Evolutionary conservation across 805 yeast species (phyloP).

Genomic region (Saccharomycopsis sp.): DNA sequence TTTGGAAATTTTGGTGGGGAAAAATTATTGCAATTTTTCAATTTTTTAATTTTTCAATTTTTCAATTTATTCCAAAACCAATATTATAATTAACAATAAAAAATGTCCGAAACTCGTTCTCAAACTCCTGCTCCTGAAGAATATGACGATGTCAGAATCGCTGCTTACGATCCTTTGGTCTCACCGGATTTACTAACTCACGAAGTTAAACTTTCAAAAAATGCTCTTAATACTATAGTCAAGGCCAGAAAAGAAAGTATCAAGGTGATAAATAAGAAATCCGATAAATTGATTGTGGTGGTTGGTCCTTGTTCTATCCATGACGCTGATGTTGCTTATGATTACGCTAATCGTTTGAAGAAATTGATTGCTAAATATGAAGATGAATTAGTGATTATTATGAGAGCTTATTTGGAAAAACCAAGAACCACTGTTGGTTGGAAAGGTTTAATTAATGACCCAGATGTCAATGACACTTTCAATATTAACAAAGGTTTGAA

Average conservation of each 20-base stretch:
- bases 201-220: constrained; percentile 60
- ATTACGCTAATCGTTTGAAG: constrained; percentile 63
- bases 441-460: constrained; percentile 97
- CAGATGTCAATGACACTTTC: constrained; percentile 88
- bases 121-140: constrained; percentile 16
- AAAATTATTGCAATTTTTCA: too few relatives aligned
- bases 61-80: too few relatives aligned
- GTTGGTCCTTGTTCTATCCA: constrained; percentile 98
- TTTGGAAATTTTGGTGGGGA: too few relatives aligned
- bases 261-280: constrained; percentile 65
- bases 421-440: constrained; percentile 99
- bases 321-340: constrained; percentile 86
- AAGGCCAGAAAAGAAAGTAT: constrained; percentile 69
- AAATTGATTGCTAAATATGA: constrained; percentile 49
- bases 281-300: constrained; percentile 79
- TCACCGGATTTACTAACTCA: constrained; percentile 90
- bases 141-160: constrained; percentile 61
- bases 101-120: too few relatives aligned
- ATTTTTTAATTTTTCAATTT: background rate
- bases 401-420: constrained; percentile 97
- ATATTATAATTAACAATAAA: too few relatives aligned
- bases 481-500: constrained; percentile 91
- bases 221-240: constrained; percentile 52
- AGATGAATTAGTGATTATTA: constrained; percentile 72
- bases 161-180: constrained; percentile 91